Conservation (phyloP, 306 rosid species). For the Alnus rubra region DNA sequence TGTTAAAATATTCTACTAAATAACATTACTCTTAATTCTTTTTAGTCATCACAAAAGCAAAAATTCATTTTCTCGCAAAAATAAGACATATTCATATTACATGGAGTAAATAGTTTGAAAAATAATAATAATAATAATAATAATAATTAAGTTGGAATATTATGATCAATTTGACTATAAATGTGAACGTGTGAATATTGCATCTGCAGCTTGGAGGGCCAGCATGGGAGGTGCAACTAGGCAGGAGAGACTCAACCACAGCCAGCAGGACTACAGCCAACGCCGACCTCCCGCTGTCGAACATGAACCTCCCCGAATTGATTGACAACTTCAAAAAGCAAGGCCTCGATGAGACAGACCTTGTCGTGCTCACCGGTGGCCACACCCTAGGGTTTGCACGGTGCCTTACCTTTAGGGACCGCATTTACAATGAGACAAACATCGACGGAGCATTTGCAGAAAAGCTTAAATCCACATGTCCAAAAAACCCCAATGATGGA, state of each 20-base stretch:
- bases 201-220: constrained; percentile 49
- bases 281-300: constrained; percentile 38
- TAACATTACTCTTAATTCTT: too few relatives aligned
- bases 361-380: constrained; percentile 7
- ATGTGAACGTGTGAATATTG: too few relatives aligned
- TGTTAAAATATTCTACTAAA: too few relatives aligned
- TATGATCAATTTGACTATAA: too few relatives aligned
- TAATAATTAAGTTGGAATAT: too few relatives aligned
- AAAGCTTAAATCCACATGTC: constrained; percentile 28
- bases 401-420: background rate
- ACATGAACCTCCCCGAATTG: constrained; percentile 32
- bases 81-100: too few relatives aligned
- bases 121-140: too few relatives aligned
- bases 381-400: background rate
- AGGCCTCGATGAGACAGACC: constrained; percentile 47
- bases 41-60: too few relatives aligned
- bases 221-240: constrained; percentile 41
- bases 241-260: constrained; percentile 55
- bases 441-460: constrained; percentile 32
- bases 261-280: constrained; percentile 43
- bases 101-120: too few relatives aligned
- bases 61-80: too few relatives aligned
- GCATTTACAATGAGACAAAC: constrained; percentile 24
- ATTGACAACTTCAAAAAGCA: constrained; percentile 34
- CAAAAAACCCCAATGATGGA: constrained; percentile 27